Evolutionary conservation across 2,329 filamentous ascomycete genomes (phyloP).

Genomic region (Metarhizium humberi): DNA sequence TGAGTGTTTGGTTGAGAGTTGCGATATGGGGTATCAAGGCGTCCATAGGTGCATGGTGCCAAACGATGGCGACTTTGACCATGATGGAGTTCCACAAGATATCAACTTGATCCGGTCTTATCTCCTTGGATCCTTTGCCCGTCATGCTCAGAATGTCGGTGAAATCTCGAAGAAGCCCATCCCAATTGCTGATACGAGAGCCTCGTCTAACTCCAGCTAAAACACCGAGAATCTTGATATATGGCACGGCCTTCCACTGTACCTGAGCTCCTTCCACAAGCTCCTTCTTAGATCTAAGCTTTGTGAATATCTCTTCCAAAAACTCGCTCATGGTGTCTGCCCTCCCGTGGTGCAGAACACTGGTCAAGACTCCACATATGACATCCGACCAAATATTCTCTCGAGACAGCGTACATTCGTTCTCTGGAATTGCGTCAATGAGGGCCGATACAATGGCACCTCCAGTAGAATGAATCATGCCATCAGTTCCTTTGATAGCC

Average conservation of each 20-base stretch:
- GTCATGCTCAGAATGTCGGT: conserved; percentile 41
- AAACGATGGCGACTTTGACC: conserved; percentile 53
- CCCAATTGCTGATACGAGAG: conserved; percentile 65
- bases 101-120: conserved; percentile 25
- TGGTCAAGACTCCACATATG: conserved; percentile 67
- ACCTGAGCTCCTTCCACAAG: conserved; percentile 14
- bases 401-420: conserved; percentile 38
- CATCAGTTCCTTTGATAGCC: conserved; percentile 56
- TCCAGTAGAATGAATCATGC: conserved; percentile 51
- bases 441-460: conserved; percentile 43
- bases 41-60: conserved; percentile 72
- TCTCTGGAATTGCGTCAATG: conserved; percentile 39
- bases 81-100: conserved; percentile 49
- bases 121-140: conserved; percentile 27
- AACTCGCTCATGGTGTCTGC: conserved; percentile 64
- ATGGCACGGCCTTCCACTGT: conserved; percentile 34
- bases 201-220: conserved; percentile 76
- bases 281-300: conserved; percentile 27
- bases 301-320: conserved; percentile 50
- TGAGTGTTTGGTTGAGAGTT: conserved; percentile 55
- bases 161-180: conserved; percentile 47
- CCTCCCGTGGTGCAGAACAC: conserved; percentile 73
- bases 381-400: conserved; percentile 52
- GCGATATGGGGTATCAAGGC: conserved; percentile 62
- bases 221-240: conserved; percentile 55